phyloP scores from a whole-genome alignment of 768 basidiomycete genomes.

The Boletus insuetus region DNA sequence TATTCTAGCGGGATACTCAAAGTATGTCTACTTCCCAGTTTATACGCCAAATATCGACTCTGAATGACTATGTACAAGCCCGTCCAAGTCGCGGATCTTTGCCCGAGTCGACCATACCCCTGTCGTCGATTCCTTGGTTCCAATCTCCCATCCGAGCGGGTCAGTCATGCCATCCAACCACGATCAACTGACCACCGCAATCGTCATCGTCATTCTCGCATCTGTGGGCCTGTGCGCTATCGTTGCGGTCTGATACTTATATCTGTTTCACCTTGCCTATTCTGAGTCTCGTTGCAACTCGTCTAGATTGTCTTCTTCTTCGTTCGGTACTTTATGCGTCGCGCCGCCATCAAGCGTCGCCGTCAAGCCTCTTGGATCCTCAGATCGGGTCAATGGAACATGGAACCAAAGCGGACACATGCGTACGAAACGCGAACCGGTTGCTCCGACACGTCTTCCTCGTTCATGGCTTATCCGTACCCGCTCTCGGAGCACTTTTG shows the following conservation, averaged over 20 bases:
- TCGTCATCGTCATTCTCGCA: not conserved
- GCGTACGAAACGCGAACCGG: constrained; percentile 8
- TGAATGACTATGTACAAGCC: not conserved
- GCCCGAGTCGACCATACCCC: not conserved
- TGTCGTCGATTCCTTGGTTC: constrained; percentile 15
- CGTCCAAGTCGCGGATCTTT: not conserved
- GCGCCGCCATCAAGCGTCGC: constrained; percentile 18
- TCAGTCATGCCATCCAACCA: not conserved
- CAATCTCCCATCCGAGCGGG: not conserved
- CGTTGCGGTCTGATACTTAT: constrained; percentile 6
- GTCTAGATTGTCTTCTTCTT: constrained; percentile 12
- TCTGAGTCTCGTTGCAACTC: not conserved
- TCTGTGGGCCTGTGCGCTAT: constrained; percentile 2
- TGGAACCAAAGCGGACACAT: constrained; percentile 12
- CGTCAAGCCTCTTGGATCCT: constrained; percentile 28
- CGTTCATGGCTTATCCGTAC: constrained; percentile 15
- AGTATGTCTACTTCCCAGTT: constrained; percentile 3
- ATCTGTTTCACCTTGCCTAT: not conserved
- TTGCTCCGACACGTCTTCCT: constrained; percentile 13
- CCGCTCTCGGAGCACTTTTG: constrained; percentile 17
- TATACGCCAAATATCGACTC: not conserved
- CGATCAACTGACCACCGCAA: not conserved
- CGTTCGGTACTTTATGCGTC: constrained; percentile 16
- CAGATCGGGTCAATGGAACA: constrained; percentile 18
- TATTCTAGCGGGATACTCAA: not conserved